A percentile compares a stretch with the other conserved stretches of the same genome.
Evolutionary conservation across 768 basidiomycete species (phyloP).

Genomic region (Chlorophyllum brunneum): DNA sequence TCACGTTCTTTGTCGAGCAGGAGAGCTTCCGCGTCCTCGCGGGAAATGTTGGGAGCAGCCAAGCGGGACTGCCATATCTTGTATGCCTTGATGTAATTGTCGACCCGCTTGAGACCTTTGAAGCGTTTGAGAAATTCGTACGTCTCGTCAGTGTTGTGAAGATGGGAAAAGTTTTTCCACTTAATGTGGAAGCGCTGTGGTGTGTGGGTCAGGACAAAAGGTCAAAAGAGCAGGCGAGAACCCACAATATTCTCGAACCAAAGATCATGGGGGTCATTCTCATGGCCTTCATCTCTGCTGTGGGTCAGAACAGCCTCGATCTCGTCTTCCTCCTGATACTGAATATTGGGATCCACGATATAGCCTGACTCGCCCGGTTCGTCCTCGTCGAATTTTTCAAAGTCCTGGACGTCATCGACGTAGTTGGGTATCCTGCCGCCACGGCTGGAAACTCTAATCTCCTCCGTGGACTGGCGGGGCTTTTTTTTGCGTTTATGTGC

Average conservation of each 20-base stretch:
- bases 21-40: conserved; percentile 88
- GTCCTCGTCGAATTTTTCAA: conserved; percentile 67
- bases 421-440: conserved; percentile 84
- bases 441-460: conserved; percentile 73
- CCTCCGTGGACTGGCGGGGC: conserved; percentile 52
- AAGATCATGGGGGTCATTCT: conserved; percentile 72
- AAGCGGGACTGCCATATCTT: conserved; percentile 69
- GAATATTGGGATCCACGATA: conserved; percentile 48
- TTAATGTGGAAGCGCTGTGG: conserved; percentile 97
- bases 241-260: conserved; percentile 85
- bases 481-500: conserved; percentile 83
- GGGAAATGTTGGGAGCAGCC: conserved; percentile 59
- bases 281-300: conserved; percentile 77
- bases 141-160: conserved; percentile 99
- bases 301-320: conserved; percentile 92
- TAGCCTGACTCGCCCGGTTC: conserved; percentile 55
- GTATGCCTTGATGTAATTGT: conserved; percentile 97
- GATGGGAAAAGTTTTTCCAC: conserved; percentile 97
- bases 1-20: conserved; percentile 88
- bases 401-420: conserved; percentile 76
- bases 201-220: conserved; percentile 6
- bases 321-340: conserved; percentile 73
- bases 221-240: conserved; percentile 11
- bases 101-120: conserved; percentile 94
- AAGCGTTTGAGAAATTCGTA: conserved; percentile 95